Evolutionary conservation across 2,329 filamentous ascomycete species (phyloP), one percentile per base, ranked within the genome.

Genomic region (Aspergillus carbonarius): DNA sequence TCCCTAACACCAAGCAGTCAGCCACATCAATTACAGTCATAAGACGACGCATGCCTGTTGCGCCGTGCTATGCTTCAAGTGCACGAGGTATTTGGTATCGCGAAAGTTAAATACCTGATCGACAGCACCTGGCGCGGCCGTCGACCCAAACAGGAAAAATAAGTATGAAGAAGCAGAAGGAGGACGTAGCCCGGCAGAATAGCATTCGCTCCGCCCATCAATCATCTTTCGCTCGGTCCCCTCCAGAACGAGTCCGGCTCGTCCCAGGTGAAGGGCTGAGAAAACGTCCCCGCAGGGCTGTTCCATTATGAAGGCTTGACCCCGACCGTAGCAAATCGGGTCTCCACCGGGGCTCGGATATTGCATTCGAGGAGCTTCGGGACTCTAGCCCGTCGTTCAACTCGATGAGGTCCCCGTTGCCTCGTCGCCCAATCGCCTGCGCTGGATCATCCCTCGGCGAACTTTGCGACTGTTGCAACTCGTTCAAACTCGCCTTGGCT

Each of bases 351-450:
- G 62, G 20, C 8, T 55, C 58, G 35, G 59, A 51, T 9, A 64
- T 53, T 18, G 62, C 55, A 30, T 58, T 66, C 10, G 68, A 65
- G 6, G 67, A 64, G 30, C 59, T 61, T 15, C 67, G 63, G n/a
- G 64, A 66, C 49, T 73, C 71, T n/a, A 71, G 60, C 1, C 72
- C 66, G 59, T 77, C 76, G 37, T 78, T 70, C 60, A 80, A 60
- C 59, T 80, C 78, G 17, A 80, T 80, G 27, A 80, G 63, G 62
- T 80, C 78, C 9, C 75, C 75, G 53, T 71, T 65, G 13, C 71
- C 70, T 42, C 71, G 69, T 9, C 72, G 63, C 4, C 70, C 68
- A 17, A 66, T 55, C 32, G 58, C 62, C 25, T 67, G 68, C 27
- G 66, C 66, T 32, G 67, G 62, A 25, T 66, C 65, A 17, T 57